Evolutionary conservation across 192 early-diverging fungal species (phyloP).

Genomic region (Mycoemilia scoparia): DNA sequence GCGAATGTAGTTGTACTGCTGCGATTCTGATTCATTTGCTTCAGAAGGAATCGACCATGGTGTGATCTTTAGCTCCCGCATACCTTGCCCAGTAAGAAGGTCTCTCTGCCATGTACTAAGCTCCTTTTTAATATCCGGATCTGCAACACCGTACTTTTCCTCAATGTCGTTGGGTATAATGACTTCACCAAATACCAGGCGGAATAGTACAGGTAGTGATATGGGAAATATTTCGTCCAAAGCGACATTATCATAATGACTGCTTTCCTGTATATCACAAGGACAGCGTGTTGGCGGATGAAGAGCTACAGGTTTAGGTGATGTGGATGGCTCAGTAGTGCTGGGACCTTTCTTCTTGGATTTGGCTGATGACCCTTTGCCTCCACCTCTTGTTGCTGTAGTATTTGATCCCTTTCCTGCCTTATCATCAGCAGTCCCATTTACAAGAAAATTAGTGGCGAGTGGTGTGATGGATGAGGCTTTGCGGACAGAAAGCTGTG

Average conservation of each 20-base stretch:
- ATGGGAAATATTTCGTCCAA: constrained; percentile 25
- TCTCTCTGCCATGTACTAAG: constrained; percentile 16
- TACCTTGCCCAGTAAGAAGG: constrained; percentile 15
- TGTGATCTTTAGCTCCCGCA: constrained; percentile 18
- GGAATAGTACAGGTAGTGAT: constrained; percentile 22
- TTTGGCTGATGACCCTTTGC: no score
- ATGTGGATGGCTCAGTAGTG: no score
- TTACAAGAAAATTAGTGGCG: no score
- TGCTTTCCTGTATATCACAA: constrained; percentile 7
- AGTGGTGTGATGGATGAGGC: no score
- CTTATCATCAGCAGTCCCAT: no score
- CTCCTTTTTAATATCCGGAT: constrained; percentile 7
- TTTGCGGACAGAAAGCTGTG: no score
- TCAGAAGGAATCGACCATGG: constrained; percentile 23
- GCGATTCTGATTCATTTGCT: constrained; percentile 11
- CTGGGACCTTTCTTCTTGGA: no score
- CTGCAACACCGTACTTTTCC: constrained; percentile 6
- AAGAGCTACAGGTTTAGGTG: no score
- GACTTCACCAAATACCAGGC: constrained; percentile 20
- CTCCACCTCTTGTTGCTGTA: no score
- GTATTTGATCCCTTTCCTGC: no score
- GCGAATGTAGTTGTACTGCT: constrained; percentile 24
- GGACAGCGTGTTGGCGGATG: constrained; percentile 20
- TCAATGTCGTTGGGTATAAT: constrained; percentile 9
- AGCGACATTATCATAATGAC: constrained; percentile 17